phyloP scores from a whole-genome alignment of 116 monocot species.

The Thalassia testudinum region DNA sequence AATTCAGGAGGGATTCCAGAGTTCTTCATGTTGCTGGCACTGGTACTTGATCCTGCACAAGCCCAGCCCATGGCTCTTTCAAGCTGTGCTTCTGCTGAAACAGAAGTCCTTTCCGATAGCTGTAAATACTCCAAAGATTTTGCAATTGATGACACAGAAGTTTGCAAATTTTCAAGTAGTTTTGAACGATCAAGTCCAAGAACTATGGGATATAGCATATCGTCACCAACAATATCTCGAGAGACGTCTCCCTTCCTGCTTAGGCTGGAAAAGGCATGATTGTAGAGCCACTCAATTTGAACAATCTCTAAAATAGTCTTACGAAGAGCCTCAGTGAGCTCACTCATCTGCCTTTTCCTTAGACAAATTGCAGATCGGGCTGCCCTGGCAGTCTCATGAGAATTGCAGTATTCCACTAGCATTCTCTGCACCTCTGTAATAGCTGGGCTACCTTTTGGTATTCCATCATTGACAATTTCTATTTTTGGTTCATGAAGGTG shows the following conservation, averaged over 20 bases:
- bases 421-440: slow-evolving; percentile 39
- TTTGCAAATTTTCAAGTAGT: slow-evolving; percentile 66
- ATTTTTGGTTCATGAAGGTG: slow-evolving; percentile 21
- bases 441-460: slow-evolving; percentile 25
- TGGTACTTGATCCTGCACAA: slow-evolving; percentile 44
- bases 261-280: slow-evolving; percentile 32
- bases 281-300: slow-evolving; percentile 82
- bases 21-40: slow-evolving; percentile 21
- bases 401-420: slow-evolving; percentile 87
- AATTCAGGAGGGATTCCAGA: slow-evolving; percentile 83
- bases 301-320: slow-evolving; percentile 63
- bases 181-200: slow-evolving; percentile 45
- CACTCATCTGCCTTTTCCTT: slow-evolving; percentile 50
- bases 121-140: slow-evolving; percentile 54
- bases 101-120: slow-evolving; percentile 62
- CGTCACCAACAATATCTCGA: slow-evolving; percentile 31
- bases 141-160: slow-evolving; percentile 42
- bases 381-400: slow-evolving; percentile 67
- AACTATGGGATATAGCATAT: slow-evolving; percentile 33
- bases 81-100: slow-evolving; percentile 72
- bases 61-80: slow-evolving; percentile 99
- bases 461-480: slow-evolving; percentile 22
- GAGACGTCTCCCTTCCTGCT: slow-evolving; percentile 27
- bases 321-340: slow-evolving; percentile 52
- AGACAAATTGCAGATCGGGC: slow-evolving; percentile 50